Conservation (phyloP, 2,329 filamentous ascomycete genomes). For the Aspergillaceae sp. region DNA sequence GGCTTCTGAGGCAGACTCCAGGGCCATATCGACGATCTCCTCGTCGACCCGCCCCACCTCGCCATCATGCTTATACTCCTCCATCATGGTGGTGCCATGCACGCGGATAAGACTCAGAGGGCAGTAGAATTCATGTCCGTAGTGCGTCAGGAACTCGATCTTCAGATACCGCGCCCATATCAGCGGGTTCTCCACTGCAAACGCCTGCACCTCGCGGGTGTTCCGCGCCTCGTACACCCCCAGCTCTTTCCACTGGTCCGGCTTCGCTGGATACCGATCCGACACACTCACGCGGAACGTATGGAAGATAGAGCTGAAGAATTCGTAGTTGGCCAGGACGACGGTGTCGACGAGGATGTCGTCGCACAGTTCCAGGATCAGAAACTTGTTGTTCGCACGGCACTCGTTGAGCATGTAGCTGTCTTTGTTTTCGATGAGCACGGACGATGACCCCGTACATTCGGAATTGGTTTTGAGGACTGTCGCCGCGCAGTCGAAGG, state of each 20-base stretch:
- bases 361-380: conserved; percentile 90
- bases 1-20: conserved; percentile 3
- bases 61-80: conserved; percentile 83
- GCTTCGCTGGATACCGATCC: conserved; percentile 86
- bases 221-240: conserved; percentile 88
- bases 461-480: conserved; percentile 82
- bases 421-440: conserved; percentile 94
- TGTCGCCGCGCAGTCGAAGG: conserved; percentile 91
- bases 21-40: conserved; percentile 48
- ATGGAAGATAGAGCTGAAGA: conserved; percentile 95
- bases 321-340: conserved; percentile 97
- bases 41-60: conserved; percentile 53
- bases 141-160: conserved; percentile 87
- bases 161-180: conserved; percentile 93
- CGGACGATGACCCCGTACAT: conserved; percentile 77
- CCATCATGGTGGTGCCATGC: conserved; percentile 88
- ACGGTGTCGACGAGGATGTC: conserved; percentile 82
- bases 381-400: conserved; percentile 75
- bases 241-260: conserved; percentile 82
- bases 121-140: conserved; percentile 94
- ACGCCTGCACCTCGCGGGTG: conserved; percentile 86
- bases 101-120: conserved; percentile 83
- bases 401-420: conserved; percentile 97
- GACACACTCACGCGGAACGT: conserved; percentile 87
- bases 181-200: conserved; percentile 83